Percentiles rank a stretch among this genome's conserved stretches.
Evolutionary conservation across 1,284 basidiomycete species (phyloP).

Genomic region (Ceratorhiza oryzae-sativae): DNA sequence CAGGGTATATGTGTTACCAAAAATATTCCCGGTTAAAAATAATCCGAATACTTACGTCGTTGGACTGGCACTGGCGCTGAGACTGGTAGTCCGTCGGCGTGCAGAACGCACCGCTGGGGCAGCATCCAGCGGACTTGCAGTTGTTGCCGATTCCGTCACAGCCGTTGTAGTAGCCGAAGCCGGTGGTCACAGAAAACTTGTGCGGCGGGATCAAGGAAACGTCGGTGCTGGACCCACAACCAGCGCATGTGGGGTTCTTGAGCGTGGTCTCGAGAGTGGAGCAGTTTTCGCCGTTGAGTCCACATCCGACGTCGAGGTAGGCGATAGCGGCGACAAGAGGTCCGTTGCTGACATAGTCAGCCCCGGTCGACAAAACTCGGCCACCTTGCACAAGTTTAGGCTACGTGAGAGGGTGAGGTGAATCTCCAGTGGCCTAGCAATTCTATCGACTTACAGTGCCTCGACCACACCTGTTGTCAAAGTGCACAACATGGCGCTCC

Average conservation of each 20-base stretch:
- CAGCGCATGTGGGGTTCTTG: constrained; percentile 52
- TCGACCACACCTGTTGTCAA: constrained; percentile 51
- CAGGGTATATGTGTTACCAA: background rate
- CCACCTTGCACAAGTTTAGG: constrained; percentile 47
- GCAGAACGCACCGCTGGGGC: constrained; percentile 50
- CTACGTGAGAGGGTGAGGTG: constrained; percentile 36
- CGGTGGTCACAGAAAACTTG: constrained; percentile 54
- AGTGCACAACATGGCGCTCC: constrained; percentile 48
- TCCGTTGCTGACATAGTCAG: constrained; percentile 51
- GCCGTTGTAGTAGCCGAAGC: constrained; percentile 56
- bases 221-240: constrained; percentile 56
- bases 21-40: too few relatives aligned
- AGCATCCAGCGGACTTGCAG: constrained; percentile 51
- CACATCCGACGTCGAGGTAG: constrained; percentile 55
- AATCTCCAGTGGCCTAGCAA: background rate
- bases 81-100: constrained; percentile 49
- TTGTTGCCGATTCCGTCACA: constrained; percentile 54
- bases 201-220: constrained; percentile 58
- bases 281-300: constrained; percentile 57
- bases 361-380: constrained; percentile 47
- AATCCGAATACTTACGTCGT: constrained; percentile 51
- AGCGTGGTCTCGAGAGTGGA: constrained; percentile 56
- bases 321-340: constrained; percentile 54
- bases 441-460: constrained; percentile 47
- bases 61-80: constrained; percentile 53